These are phyloP conservation scores for Plasmodium knowlesi DNA, from an alignment of 169 alveolate species.

Conservation along the genomic window DNA sequence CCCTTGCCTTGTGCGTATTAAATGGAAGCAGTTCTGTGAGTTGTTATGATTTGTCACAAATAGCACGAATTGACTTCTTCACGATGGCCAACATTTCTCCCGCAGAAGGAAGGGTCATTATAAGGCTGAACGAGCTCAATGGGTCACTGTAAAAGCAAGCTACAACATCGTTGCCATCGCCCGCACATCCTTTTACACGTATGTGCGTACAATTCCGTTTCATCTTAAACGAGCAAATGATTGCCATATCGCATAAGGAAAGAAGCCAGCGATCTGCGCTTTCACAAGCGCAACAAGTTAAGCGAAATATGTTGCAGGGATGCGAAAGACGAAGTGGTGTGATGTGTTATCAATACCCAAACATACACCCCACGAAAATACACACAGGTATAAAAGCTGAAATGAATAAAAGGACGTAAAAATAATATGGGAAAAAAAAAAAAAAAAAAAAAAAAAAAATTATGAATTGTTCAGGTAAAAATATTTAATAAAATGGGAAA, in stretches of 20 bases:
- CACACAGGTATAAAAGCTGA: neutral
- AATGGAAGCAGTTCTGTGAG: neutral
- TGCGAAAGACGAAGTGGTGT: neutral
- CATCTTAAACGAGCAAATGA: neutral
- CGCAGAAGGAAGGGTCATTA: neutral
- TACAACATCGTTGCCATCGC: neutral
- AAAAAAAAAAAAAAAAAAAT: neutral
- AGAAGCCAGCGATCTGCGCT: neutral
- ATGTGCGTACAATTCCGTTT: neutral
- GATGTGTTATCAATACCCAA: neutral
- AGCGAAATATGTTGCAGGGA: neutral
- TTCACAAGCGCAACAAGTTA: neutral
- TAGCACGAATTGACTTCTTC: neutral
- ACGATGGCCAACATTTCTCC: neutral
- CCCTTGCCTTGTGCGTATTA: neutral
- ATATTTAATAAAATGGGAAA: neutral
- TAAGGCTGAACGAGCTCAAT: neutral
- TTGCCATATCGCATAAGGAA: neutral
- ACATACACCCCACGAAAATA: neutral
- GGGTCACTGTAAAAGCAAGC: neutral
- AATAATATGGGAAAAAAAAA: neutral
- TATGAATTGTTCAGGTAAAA: constrained; percentile 1
- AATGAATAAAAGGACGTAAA: neutral
- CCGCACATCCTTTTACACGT: neutral
- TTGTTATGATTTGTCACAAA: neutral